Evolutionary conservation across 2,329 filamentous ascomycete species (phyloP).

Genomic region (Orbilia quercus): DNA sequence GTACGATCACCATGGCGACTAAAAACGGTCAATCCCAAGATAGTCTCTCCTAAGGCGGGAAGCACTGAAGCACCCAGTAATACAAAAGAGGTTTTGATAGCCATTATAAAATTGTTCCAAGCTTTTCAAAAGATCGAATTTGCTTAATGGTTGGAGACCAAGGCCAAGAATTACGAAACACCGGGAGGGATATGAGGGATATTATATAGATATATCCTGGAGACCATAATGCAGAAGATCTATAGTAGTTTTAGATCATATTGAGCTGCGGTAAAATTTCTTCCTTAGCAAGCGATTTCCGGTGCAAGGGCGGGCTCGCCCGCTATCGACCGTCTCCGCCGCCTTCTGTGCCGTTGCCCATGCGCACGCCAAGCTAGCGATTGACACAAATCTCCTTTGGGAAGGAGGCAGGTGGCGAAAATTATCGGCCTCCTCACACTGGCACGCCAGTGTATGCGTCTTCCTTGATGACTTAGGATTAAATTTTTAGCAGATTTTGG

Average conservation of each 20-base stretch:
- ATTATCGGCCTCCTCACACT: conserved; percentile 38
- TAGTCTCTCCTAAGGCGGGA: conserved; percentile 69
- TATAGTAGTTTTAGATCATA: too few species aligned
- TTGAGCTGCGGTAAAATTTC: too few species aligned
- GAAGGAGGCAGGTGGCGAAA: conserved; percentile 39
- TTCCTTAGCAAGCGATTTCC: too few species aligned
- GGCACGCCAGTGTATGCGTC: conserved; percentile 2
- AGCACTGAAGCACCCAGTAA: conserved; percentile 41
- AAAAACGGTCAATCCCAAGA: conserved; percentile 87
- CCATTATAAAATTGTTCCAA: conserved; percentile 28
- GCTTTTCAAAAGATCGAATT: conserved; percentile 10
- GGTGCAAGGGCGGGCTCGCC: conserved; percentile 16
- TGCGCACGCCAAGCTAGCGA: conserved; percentile 42
- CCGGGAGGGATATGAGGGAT: conserved; percentile 12
- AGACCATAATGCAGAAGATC: too few species aligned
- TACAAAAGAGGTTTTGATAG: conserved; percentile 38
- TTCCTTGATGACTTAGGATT: conserved; percentile 3
- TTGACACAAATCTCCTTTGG: conserved; percentile 24
- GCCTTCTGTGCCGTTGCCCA: conserved; percentile 44
- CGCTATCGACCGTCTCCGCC: conserved; percentile 52
- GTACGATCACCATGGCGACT: conserved; percentile 85
- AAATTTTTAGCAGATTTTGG: background rate
- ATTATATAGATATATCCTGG: conserved; percentile 30
- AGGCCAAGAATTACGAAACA: too few species aligned
- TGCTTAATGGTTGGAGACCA: too few species aligned